Percentiles rank a stretch among this genome's conserved stretches.
Conservation (phyloP, 1,139 yeast species). For the Candida smagusa region DNA sequence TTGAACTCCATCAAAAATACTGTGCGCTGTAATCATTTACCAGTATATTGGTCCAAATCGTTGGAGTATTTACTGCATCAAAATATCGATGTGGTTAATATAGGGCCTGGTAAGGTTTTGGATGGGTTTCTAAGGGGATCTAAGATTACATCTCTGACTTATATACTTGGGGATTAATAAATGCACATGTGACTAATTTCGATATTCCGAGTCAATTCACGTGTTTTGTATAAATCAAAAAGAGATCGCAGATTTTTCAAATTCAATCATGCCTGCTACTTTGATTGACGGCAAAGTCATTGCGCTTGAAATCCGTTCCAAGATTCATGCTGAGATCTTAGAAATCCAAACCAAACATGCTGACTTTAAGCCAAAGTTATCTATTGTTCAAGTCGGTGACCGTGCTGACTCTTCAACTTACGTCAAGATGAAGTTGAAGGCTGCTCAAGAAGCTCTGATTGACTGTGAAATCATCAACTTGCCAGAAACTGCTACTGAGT, state of each 20-base stretch:
- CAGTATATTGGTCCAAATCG: constrained; percentile 44
- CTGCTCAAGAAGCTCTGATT: constrained; percentile 83
- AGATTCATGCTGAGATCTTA: constrained; percentile 53
- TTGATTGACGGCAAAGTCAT: constrained; percentile 70
- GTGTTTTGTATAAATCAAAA: constrained; percentile 2
- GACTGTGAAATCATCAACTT: constrained; percentile 66
- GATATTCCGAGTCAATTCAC: constrained; percentile 12
- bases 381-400: constrained; percentile 86
- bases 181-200: background rate
- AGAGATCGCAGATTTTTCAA: background rate
- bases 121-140: constrained; percentile 10
- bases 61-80: constrained; percentile 19
- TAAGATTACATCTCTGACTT: background rate
- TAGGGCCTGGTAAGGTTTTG: constrained; percentile 37
- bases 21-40: constrained; percentile 35
- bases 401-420: constrained; percentile 93
- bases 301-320: constrained; percentile 53
- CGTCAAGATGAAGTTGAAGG: constrained; percentile 90
- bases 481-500: constrained; percentile 58
- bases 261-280: constrained; percentile 28
- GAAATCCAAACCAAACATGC: constrained; percentile 52
- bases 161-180: background rate
- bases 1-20: constrained; percentile 23
- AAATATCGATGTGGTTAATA: constrained; percentile 23
- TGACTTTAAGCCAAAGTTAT: constrained; percentile 70